Percentiles rank a stretch among this genome's conserved stretches.
These are phyloP conservation scores for Adansonia grandidieri DNA, from an alignment of 441 rosid species.

Conservation along the genomic window DNA sequence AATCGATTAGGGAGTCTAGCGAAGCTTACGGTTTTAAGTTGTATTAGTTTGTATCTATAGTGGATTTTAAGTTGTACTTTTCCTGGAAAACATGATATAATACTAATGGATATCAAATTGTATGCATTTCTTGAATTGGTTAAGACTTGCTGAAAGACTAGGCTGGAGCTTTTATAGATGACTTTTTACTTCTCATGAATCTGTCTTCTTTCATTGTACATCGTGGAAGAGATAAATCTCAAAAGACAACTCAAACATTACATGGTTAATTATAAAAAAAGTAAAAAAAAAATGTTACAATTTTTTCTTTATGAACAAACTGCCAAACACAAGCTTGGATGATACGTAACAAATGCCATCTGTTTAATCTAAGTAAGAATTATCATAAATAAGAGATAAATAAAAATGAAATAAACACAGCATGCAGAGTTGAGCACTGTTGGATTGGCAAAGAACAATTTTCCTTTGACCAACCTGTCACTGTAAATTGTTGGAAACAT, in stretches of 20 bases:
- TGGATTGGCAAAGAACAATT: neutral
- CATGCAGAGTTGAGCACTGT: conserved; percentile 12
- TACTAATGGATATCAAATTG: neutral
- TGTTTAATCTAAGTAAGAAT: neutral
- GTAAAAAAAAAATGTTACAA: conserved; percentile 21
- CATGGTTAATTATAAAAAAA: neutral
- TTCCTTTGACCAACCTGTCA: neutral
- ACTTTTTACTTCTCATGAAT: neutral
- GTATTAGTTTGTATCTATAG: conserved; percentile 10
- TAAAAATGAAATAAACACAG: conserved; percentile 8
- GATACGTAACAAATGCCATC: neutral
- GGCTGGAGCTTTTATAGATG: neutral
- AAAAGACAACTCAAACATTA: neutral
- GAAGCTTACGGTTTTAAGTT: neutral
- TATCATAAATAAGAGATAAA: neutral
- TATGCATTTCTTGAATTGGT: neutral
- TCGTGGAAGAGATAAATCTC: neutral
- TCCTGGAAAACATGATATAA: neutral
- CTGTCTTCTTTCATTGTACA: neutral
- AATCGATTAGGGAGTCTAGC: neutral
- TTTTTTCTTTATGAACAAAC: neutral
- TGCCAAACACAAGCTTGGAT: conserved; percentile 7
- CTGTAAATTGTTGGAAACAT: neutral
- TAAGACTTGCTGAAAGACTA: neutral
- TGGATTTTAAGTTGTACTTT: conserved; percentile 15